Percentiles rank a stretch among this genome's conserved stretches.
These are phyloP conservation scores for Trapa bicornis DNA, from an alignment of 345 rosid species.

Conservation along the genomic window DNA sequence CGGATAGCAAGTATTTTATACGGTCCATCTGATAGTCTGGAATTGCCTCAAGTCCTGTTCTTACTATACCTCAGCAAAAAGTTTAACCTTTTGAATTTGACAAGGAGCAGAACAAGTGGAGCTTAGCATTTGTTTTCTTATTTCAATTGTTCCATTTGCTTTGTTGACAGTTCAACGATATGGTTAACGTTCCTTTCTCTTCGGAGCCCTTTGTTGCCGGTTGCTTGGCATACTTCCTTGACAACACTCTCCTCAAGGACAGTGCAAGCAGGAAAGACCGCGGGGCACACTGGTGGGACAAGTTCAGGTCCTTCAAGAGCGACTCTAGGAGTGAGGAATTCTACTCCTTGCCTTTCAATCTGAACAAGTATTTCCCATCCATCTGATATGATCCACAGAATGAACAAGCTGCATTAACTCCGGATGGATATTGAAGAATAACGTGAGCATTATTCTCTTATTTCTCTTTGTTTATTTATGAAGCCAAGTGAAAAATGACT, in stretches of 20 bases:
- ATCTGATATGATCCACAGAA: conserved; percentile 21
- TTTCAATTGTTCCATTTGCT: not conserved
- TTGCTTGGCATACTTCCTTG: conserved; percentile 60
- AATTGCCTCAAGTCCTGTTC: not conserved
- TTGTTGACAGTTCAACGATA: conserved; percentile 71
- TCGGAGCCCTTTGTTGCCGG: conserved; percentile 91
- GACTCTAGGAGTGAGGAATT: conserved; percentile 77
- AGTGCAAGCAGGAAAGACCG: conserved; percentile 58
- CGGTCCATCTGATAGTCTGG: not conserved
- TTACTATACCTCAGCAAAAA: not conserved
- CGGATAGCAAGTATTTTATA: not conserved
- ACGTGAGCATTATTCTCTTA: not conserved
- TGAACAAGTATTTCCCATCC: conserved; percentile 83
- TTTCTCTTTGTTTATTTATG: not conserved
- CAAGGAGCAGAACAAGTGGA: not conserved
- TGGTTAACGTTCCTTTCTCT: conserved; percentile 74
- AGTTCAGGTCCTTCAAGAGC: conserved; percentile 47
- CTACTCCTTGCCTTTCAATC: conserved; percentile 84
- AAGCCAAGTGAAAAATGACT: not conserved
- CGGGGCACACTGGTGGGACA: conserved; percentile 97
- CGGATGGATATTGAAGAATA: not conserved
- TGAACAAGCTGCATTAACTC: not conserved
- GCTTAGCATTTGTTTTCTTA: not conserved
- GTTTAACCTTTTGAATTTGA: not conserved
- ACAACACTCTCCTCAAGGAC: conserved; percentile 54